A percentile compares a stretch with the other conserved stretches of the same genome.
These are phyloP conservation scores for Prunella vulgaris DNA, from an alignment of 257 asterid species.

Conservation along the genomic window DNA sequence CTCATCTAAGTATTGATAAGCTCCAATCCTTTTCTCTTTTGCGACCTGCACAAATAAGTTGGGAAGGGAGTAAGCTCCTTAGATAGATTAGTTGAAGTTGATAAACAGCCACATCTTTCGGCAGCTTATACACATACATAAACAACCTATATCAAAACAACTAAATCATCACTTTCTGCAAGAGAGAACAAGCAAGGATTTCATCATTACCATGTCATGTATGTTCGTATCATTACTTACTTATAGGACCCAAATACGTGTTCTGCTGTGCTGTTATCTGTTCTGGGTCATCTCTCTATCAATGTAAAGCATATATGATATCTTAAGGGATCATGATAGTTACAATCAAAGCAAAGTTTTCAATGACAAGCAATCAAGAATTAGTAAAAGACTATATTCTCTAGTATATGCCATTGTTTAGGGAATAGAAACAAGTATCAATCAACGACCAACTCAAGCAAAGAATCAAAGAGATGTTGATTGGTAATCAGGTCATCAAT, in stretches of 20 bases:
- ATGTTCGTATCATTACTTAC: too few species aligned
- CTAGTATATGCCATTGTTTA: not conserved
- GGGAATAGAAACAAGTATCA: not conserved
- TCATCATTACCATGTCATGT: not conserved
- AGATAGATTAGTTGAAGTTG: not conserved
- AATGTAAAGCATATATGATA: not conserved
- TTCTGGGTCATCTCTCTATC: too few species aligned
- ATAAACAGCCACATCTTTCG: not conserved
- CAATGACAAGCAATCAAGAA: not conserved
- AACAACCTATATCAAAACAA: not conserved
- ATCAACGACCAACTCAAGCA: not conserved
- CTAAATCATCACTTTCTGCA: not conserved
- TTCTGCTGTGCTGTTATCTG: not conserved
- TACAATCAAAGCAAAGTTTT: not conserved
- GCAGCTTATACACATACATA: not conserved
- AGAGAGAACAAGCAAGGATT: not conserved
- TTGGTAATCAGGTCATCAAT: not conserved
- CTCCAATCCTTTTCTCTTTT: constrained; percentile 27
- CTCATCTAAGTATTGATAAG: constrained; percentile 17
- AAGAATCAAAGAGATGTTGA: not conserved
- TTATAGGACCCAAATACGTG: not conserved
- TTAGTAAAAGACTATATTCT: not conserved
- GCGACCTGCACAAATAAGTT: constrained; percentile 23
- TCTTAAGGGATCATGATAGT: not conserved
- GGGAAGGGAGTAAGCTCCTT: not conserved